Evolutionary conservation across 169 alveolate species (phyloP).

Genomic region (Hammondia hammondi): DNA sequence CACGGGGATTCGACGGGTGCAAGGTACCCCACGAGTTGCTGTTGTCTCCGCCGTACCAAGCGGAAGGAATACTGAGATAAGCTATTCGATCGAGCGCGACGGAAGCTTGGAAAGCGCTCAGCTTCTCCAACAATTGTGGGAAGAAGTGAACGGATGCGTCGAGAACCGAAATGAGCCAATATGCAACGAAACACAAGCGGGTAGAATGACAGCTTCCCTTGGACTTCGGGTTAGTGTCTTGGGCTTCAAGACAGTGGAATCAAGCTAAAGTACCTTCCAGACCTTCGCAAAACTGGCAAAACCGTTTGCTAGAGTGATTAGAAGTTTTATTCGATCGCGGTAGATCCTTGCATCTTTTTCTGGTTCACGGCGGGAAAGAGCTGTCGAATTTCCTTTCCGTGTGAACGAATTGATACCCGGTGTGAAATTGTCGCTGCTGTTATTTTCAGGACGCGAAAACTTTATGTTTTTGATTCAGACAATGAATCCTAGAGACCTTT

Average conservation of each 20-base stretch:
- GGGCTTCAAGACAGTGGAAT: not conserved
- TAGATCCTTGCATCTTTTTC: no score
- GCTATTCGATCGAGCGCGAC: constrained; percentile 10
- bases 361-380: no score
- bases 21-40: not conserved
- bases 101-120: not conserved
- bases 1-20: not conserved
- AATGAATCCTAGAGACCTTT: no score
- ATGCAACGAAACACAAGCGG: constrained; percentile 25
- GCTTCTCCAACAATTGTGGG: not conserved
- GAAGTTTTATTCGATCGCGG: no score
- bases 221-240: constrained; percentile 17
- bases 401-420: no score
- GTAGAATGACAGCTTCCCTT: constrained; percentile 14
- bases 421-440: no score
- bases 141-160: not conserved
- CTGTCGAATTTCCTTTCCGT: no score
- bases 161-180: not conserved
- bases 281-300: no score
- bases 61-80: constrained; percentile 23
- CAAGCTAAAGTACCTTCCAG: not conserved
- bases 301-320: no score
- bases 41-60: constrained; percentile 16
- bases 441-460: no score
- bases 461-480: no score